Conservation (phyloP, 1,139 yeast genomes). For the Nadsonia commutata region DNA sequence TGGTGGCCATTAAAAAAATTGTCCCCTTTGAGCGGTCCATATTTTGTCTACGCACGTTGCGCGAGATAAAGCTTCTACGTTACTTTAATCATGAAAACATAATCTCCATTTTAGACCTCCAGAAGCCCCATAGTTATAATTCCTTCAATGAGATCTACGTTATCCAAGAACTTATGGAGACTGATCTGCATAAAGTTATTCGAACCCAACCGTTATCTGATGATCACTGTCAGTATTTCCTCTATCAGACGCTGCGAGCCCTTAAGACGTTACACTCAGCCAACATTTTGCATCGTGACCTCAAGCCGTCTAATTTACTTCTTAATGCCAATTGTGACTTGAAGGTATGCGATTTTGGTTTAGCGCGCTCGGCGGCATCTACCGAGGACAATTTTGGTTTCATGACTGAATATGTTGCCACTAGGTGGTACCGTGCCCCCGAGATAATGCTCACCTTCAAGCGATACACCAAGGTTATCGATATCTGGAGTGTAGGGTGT, state of each 20-base stretch:
- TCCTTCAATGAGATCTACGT: constrained; percentile 75
- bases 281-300: constrained; percentile 81
- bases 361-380: constrained; percentile 51
- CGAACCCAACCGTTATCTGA: constrained; percentile 73
- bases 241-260: constrained; percentile 82
- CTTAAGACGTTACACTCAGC: constrained; percentile 84
- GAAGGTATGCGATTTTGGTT: constrained; percentile 88
- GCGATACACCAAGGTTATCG: constrained; percentile 88
- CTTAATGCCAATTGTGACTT: constrained; percentile 87
- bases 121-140: constrained; percentile 66
- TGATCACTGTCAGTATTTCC: constrained; percentile 87
- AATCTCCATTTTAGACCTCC: constrained; percentile 79
- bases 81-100: constrained; percentile 89
- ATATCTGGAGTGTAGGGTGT: constrained; percentile 95
- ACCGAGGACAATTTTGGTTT: constrained; percentile 51
- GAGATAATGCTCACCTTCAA: constrained; percentile 92
- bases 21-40: constrained; percentile 87
- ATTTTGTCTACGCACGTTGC: constrained; percentile 78
- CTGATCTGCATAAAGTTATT: constrained; percentile 84
- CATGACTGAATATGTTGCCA: constrained; percentile 94
- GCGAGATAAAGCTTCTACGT: constrained; percentile 77
- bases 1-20: constrained; percentile 89
- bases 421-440: constrained; percentile 96
- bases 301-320: constrained; percentile 79
- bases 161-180: constrained; percentile 92